Evolutionary conservation across 2,329 filamentous ascomycete genomes (phyloP), one percentile per base, ranked within the genome.

Genomic region (Pseudogymnoascus sp.): DNA sequence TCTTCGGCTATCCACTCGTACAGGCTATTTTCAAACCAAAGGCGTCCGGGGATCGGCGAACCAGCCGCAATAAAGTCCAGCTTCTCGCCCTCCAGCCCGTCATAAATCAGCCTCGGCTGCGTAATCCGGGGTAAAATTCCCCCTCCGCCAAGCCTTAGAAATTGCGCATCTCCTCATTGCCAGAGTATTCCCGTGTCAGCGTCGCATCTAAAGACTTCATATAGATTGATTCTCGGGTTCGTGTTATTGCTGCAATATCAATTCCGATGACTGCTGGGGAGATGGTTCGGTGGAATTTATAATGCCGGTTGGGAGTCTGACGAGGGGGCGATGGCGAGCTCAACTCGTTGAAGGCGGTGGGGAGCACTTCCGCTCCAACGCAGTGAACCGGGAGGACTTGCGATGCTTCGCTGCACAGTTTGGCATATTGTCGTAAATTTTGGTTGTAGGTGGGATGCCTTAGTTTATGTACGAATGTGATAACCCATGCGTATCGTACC

Each of bases 51-150:
- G n/a, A 17, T 54, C 47, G 47, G 26, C 47, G 8, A 33, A 17
- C 26, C 47, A 33, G n/a, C n/a, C 3, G n/a, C 15, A 33, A 50
- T 31, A 50, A 31, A 24, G 24, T 50, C 40, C 21, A 13, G 21
- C 40, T 26, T 44, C 17, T 44, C 40, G 26, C 40, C 21, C 5
- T 26, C 40, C 29, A 54, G 8, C 29, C 1, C 26, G 47, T 17
- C n/a, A 33, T 54, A 33, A 54, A 54, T 54, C 26, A 33, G 29
- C n/a, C 47, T 54, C n/a, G 47, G 47, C 26, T 4, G 26, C 47
- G 47, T 54, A 54, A 54, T 54, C 47, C 47, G 47, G 47, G 26
- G 47, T 15, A 54, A 54, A 33, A 54, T 54, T 54, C 26, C n/a
- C 15, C 47, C 47, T 33, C 47, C n/a, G 47, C 47, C 47, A 54